Percentiles rank a stretch among this genome's conserved stretches.
Conservation (phyloP, 1,284 basidiomycete species). For the Cystobasidium pallidum region DNA sequence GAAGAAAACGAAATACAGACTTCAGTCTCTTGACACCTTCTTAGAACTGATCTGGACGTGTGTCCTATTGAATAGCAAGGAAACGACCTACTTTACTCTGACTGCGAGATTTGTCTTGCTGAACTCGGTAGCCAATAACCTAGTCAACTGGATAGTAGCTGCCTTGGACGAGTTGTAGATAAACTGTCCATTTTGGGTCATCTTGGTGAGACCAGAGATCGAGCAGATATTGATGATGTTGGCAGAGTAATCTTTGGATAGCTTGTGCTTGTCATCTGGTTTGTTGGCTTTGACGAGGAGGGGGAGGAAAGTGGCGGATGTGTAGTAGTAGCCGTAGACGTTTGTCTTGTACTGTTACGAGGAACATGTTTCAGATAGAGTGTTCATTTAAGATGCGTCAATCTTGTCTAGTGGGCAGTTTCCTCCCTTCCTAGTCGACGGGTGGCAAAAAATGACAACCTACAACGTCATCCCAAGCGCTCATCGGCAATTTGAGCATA, state of each 20-base stretch:
- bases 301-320: slow-evolving; percentile 72
- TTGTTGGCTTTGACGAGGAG: slow-evolving; percentile 68
- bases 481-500: slow-evolving; percentile 17
- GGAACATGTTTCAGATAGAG: neutral
- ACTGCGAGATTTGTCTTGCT: slow-evolving; percentile 8
- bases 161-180: slow-evolving; percentile 60
- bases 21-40: no score
- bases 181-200: slow-evolving; percentile 71
- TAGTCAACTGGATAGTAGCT: slow-evolving; percentile 42
- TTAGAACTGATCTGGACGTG: no score
- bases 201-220: slow-evolving; percentile 69
- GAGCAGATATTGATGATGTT: slow-evolving; percentile 69
- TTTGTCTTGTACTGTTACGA: slow-evolving; percentile 55
- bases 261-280: slow-evolving; percentile 64
- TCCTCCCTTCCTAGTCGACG: no score
- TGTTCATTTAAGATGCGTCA: no score
- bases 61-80: neutral
- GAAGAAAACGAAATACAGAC: neutral
- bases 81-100: slow-evolving; percentile 30
- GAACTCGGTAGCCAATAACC: slow-evolving; percentile 40
- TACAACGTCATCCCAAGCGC: slow-evolving; percentile 27
- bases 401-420: no score
- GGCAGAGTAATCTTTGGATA: slow-evolving; percentile 31
- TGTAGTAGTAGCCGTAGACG: slow-evolving; percentile 65
- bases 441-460: neutral